Percentiles rank a stretch among this genome's conserved stretches.
Evolutionary conservation across 2,329 filamentous ascomycete genomes (phyloP).

Genomic region (Xylaria sp.): DNA sequence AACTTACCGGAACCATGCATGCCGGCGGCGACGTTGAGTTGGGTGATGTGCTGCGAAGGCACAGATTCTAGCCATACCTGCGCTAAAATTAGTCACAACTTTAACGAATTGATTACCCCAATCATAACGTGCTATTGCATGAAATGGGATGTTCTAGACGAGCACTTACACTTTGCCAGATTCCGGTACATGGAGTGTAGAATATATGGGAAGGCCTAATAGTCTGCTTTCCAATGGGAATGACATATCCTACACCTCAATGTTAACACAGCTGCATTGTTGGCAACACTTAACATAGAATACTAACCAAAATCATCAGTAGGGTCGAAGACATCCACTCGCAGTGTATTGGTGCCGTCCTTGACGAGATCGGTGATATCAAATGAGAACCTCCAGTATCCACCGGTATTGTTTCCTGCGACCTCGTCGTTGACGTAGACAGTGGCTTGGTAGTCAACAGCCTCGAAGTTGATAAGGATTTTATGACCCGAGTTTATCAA

Average conservation of each 20-base stretch:
- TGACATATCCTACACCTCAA: constrained; percentile 49
- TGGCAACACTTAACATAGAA: neutral
- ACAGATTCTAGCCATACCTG: constrained; percentile 73
- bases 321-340: constrained; percentile 71
- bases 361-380: constrained; percentile 58
- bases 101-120: neutral
- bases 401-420: constrained; percentile 61
- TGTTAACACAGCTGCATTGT: neutral
- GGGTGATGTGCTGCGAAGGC: constrained; percentile 60
- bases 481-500: constrained; percentile 48
- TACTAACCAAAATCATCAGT: constrained; percentile 54
- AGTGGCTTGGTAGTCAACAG: constrained; percentile 62
- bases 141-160: neutral
- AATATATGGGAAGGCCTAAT: constrained; percentile 66
- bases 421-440: constrained; percentile 63
- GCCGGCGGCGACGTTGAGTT: constrained; percentile 63
- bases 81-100: constrained; percentile 21
- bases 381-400: constrained; percentile 65
- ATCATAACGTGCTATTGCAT: neutral
- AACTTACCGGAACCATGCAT: constrained; percentile 57
- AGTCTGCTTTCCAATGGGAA: constrained; percentile 71
- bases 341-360: constrained; percentile 59
- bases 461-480: constrained; percentile 62
- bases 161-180: constrained; percentile 62
- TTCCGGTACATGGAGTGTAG: constrained; percentile 69